Evolutionary conservation across 2,329 filamentous ascomycete genomes (phyloP).

Genomic region (Pyrenophora tritici-repentis): DNA sequence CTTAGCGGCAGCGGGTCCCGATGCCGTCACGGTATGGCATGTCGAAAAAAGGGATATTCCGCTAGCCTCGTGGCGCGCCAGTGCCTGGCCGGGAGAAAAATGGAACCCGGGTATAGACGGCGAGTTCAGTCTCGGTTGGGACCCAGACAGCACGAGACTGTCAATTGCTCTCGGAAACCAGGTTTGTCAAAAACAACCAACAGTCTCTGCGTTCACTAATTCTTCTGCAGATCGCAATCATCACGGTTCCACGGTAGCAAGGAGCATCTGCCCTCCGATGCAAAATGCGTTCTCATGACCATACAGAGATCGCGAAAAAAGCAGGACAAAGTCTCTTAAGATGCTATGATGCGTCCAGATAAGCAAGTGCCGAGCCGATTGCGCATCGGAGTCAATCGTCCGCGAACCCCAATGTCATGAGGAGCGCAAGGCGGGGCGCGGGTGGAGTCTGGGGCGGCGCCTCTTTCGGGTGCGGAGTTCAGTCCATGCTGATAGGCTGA

Average conservation of each 20-base stretch:
- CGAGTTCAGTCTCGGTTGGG: conserved; percentile 47
- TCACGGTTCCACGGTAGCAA: conserved; percentile 37
- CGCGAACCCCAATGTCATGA: conserved; percentile 16
- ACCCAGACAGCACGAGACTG: conserved; percentile 45
- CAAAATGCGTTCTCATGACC: too few relatives aligned
- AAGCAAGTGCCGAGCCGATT: neutral
- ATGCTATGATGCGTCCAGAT: neutral
- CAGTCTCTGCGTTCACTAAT: conserved; percentile 9
- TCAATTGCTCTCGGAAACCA: conserved; percentile 47
- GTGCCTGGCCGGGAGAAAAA: conserved; percentile 30
- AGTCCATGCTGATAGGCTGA: conserved; percentile 20
- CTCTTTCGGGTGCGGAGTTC: conserved; percentile 22
- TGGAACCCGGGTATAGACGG: conserved; percentile 43
- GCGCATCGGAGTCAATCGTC: conserved; percentile 10
- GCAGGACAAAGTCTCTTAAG: neutral
- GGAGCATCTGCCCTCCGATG: too few relatives aligned
- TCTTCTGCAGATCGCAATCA: conserved; percentile 39
- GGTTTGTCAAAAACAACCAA: conserved; percentile 24
- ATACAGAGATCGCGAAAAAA: neutral
- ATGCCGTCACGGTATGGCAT: conserved; percentile 54
- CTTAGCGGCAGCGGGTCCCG: conserved; percentile 52
- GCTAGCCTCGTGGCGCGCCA: conserved; percentile 44
- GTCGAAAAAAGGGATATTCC: conserved; percentile 42
- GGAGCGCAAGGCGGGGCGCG: conserved; percentile 21
- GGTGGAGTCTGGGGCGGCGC: conserved; percentile 28